Conservation (phyloP, 2,329 filamentous ascomycete genomes). For the Pseudocercospora crystallina region DNA sequence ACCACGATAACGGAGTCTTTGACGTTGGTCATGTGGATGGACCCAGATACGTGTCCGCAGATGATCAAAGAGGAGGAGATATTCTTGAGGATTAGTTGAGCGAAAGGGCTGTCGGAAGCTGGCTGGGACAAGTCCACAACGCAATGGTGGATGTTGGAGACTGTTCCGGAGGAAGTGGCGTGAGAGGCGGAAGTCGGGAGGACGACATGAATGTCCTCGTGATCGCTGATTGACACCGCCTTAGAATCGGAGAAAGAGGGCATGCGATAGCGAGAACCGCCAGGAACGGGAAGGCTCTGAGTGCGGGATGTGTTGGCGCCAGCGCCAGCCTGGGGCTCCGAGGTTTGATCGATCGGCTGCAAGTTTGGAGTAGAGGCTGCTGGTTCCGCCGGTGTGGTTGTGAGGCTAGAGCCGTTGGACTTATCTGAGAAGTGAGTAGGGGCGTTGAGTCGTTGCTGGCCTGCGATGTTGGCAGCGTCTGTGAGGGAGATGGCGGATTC, state of each 20-base stretch:
- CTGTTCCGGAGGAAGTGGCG: conserved; percentile 70
- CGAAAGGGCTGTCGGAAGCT: conserved; percentile 55
- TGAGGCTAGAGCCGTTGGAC: conserved; percentile 43
- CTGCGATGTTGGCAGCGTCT: conserved; percentile 56
- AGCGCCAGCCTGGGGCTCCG: too few species aligned
- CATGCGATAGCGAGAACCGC: conserved; percentile 39
- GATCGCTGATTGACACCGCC: conserved; percentile 62
- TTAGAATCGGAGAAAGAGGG: conserved; percentile 58
- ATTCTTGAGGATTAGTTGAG: conserved; percentile 67
- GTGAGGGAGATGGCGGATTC: conserved; percentile 53
- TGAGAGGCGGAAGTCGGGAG: conserved; percentile 69
- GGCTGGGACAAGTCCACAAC: conserved; percentile 79
- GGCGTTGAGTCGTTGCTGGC: conserved; percentile 44
- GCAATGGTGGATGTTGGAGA: conserved; percentile 68
- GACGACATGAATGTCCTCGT: conserved; percentile 70
- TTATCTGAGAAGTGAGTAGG: conserved; percentile 43
- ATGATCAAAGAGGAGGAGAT: conserved; percentile 71
- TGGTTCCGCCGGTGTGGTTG: conserved; percentile 36
- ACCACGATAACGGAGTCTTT: conserved; percentile 74
- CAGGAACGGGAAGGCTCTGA: conserved; percentile 52
- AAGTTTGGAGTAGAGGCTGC: not conserved
- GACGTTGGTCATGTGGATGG: conserved; percentile 78
- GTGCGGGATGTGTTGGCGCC: conserved; percentile 36
- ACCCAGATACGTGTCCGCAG: conserved; percentile 73
- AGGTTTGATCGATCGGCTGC: too few species aligned